Conservation (phyloP, 2,329 filamentous ascomycete species). For the Teratosphaeria viscida region DNA sequence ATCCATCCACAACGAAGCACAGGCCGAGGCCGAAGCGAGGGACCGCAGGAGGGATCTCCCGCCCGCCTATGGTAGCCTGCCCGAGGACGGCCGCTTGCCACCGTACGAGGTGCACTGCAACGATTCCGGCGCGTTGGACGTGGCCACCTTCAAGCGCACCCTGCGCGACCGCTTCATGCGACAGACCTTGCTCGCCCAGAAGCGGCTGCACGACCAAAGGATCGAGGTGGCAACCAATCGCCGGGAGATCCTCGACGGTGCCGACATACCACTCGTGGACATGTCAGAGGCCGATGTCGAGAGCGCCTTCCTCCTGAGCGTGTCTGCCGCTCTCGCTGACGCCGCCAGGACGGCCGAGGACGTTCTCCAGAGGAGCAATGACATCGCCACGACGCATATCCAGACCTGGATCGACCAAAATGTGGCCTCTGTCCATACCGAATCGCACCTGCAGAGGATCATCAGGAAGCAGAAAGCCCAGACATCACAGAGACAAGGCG, state of each 20-base stretch:
- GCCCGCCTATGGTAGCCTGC: slow-evolving; percentile 17
- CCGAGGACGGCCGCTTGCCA: slow-evolving; percentile 8
- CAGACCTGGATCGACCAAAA: background rate
- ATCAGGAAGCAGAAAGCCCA: background rate
- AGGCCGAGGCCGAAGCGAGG: background rate
- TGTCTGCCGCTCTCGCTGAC: background rate
- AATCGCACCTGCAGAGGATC: background rate
- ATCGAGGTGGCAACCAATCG: background rate
- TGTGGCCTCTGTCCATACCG: background rate
- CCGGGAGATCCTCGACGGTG: background rate
- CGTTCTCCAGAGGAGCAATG: background rate
- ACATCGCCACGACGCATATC: background rate
- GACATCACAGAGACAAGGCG: background rate
- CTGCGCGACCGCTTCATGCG: slow-evolving; percentile 7
- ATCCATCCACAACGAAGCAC: slow-evolving; percentile 11
- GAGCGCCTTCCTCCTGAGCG: background rate
- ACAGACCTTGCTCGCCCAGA: background rate
- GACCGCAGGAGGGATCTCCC: slow-evolving; percentile 9
- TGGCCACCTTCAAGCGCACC: slow-evolving; percentile 9
- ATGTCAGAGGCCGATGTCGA: background rate
- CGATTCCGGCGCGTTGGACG: slow-evolving; percentile 7
- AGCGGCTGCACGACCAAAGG: background rate
- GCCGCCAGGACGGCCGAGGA: background rate
- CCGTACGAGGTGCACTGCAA: slow-evolving; percentile 2
- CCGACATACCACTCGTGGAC: background rate